These are phyloP conservation scores for Lolium rigidum DNA, from an alignment of 176 grass and related monocot genomes.

Conservation along the genomic window DNA sequence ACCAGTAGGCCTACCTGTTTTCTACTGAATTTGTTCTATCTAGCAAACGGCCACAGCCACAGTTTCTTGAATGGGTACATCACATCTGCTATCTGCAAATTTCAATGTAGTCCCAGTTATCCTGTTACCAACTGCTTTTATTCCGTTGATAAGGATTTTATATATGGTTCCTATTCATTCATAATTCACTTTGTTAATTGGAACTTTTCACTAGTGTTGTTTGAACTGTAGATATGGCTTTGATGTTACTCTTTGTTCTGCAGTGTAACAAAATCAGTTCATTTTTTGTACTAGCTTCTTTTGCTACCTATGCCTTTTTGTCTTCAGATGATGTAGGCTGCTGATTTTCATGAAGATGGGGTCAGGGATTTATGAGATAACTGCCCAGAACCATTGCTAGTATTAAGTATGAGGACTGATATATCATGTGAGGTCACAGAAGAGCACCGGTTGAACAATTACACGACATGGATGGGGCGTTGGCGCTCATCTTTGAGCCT, in stretches of 20 bases:
- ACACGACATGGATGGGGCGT: background rate
- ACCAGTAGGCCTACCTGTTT: background rate
- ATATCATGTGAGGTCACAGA: constrained; percentile 54
- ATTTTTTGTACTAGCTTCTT: background rate
- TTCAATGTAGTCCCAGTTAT: background rate
- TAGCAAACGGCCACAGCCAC: background rate
- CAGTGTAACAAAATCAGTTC: background rate
- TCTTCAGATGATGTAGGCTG: background rate
- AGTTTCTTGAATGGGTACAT: background rate
- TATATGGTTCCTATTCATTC: background rate
- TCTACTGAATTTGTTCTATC: background rate
- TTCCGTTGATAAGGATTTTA: background rate
- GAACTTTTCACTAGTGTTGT: background rate
- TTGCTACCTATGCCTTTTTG: background rate
- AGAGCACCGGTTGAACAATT: constrained; percentile 43
- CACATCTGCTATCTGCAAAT: constrained; percentile 16
- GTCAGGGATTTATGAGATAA: constrained; percentile 57
- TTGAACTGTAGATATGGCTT: constrained; percentile 13
- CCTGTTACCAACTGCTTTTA: background rate
- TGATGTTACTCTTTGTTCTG: background rate
- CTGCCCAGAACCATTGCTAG: constrained; percentile 61
- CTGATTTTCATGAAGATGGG: constrained; percentile 49
- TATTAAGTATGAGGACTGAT: constrained; percentile 45
- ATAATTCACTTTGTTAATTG: background rate
- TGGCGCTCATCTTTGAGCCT: no score